Conservation (phyloP, 202 grass and related monocot species). For the Musa balbisiana region DNA sequence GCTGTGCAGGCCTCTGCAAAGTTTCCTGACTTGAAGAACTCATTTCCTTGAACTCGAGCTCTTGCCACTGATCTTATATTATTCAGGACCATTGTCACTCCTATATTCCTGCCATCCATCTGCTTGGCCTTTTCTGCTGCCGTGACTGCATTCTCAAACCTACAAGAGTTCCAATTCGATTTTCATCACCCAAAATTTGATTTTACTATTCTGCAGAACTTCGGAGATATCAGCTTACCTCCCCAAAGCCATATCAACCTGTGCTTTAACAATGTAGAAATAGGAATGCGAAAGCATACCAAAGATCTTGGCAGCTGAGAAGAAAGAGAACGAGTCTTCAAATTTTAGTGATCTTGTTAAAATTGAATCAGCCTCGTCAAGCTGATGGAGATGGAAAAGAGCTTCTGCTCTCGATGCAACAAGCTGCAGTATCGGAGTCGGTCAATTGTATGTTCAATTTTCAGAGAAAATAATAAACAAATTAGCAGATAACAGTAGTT, state of each 20-base stretch:
- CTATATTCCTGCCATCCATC: conserved; percentile 55
- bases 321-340: conserved; percentile 35
- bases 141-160: conserved; percentile 66
- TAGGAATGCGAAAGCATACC: conserved; percentile 71
- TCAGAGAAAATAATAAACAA: background rate
- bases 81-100: conserved; percentile 49
- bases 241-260: conserved; percentile 84
- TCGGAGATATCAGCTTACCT: conserved; percentile 35
- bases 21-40: conserved; percentile 68
- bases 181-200: background rate
- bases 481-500: background rate
- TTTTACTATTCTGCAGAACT: background rate
- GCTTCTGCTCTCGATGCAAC: conserved; percentile 80
- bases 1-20: conserved; percentile 79
- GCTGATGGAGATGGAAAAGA: conserved; percentile 67
- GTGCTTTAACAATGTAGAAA: conserved; percentile 58
- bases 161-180: conserved; percentile 34
- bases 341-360: conserved; percentile 49
- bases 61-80: conserved; percentile 71
- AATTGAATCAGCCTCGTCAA: conserved; percentile 71
- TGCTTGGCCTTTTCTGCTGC: conserved; percentile 66
- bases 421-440: conserved; percentile 33
- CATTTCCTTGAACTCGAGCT: conserved; percentile 71
- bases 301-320: conserved; percentile 32
- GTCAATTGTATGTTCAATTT: no score